A percentile compares a stretch with the other conserved stretches of the same genome.
These are phyloP conservation scores for Galerina marginata DNA, from an alignment of 768 basidiomycete species.

Conservation along the genomic window DNA sequence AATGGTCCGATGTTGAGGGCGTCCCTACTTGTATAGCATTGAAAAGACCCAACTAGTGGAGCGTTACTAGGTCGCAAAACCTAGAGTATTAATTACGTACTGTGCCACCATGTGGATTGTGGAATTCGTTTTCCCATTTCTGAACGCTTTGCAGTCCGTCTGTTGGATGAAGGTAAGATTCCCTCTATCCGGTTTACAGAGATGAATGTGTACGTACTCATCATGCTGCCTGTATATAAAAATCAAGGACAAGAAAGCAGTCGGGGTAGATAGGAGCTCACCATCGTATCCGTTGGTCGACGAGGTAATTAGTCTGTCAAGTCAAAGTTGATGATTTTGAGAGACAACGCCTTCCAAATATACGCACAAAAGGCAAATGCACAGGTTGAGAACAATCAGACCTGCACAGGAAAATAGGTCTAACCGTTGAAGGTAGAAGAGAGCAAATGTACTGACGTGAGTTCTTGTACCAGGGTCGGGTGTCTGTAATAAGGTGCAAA, in stretches of 20 bases:
- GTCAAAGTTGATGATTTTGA: constrained; percentile 21
- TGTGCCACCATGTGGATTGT: constrained; percentile 50
- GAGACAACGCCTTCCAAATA: background rate
- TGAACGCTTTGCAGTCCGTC: constrained; percentile 62
- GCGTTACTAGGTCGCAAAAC: background rate
- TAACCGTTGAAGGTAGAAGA: background rate
- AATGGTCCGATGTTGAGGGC: background rate
- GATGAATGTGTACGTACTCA: constrained; percentile 42
- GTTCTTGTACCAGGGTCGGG: constrained; percentile 66
- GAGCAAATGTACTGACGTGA: constrained; percentile 37
- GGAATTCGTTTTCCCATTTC: constrained; percentile 62
- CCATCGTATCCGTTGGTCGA: constrained; percentile 66
- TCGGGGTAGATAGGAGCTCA: constrained; percentile 25
- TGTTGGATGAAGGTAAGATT: background rate
- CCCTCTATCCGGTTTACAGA: background rate
- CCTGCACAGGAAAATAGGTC: constrained; percentile 30
- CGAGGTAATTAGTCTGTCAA: constrained; percentile 58
- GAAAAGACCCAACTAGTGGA: constrained; percentile 51
- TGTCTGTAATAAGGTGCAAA: constrained; percentile 53
- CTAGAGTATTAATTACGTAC: constrained; percentile 18
- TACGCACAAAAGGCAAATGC: constrained; percentile 60
- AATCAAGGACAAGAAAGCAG: constrained; percentile 21
- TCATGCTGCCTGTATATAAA: constrained; percentile 52
- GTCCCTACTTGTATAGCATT: constrained; percentile 62
- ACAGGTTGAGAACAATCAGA: constrained; percentile 55